Evolutionary conservation across 495 filamentous ascomycete species (phyloP).

Genomic region (Talaromyces adpressus): DNA sequence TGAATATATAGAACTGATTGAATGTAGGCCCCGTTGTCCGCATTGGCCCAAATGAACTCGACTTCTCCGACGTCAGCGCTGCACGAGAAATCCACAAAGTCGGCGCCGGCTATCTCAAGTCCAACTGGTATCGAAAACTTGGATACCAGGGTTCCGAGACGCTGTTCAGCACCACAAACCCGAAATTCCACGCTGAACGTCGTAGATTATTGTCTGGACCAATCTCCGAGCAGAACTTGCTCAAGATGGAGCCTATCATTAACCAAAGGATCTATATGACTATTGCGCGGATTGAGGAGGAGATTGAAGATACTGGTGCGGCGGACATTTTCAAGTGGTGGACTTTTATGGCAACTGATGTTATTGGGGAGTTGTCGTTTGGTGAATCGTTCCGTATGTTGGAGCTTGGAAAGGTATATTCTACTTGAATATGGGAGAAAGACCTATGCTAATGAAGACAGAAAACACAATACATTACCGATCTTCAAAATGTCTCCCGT

Average conservation of each 20-base stretch:
- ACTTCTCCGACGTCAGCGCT: conserved; percentile 2
- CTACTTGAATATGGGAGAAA: neutral
- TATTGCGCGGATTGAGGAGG: conserved; percentile 20
- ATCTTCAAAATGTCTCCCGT: neutral
- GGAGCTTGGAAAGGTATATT: conserved; percentile 25
- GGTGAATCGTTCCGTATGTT: conserved; percentile 39
- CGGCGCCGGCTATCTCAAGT: conserved; percentile 5
- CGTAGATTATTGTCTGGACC: conserved; percentile 20
- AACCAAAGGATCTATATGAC: conserved; percentile 14
- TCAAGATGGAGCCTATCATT: conserved; percentile 13
- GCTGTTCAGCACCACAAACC: conserved; percentile 22
- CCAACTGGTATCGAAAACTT: conserved; percentile 10
- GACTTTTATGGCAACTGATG: conserved; percentile 37
- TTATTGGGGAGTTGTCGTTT: conserved; percentile 41
- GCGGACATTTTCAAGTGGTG: conserved; percentile 39
- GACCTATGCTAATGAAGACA: neutral
- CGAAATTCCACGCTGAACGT: conserved; percentile 14
- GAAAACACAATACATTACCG: conserved; percentile 1
- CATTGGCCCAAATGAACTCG: conserved; percentile 7
- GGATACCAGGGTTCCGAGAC: conserved; percentile 6
- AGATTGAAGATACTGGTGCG: conserved; percentile 13
- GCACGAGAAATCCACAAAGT: conserved; percentile 9
- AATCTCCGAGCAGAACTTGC: conserved; percentile 25
- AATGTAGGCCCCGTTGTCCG: conserved; percentile 8
- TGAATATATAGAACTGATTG: neutral